Evolutionary conservation across 768 basidiomycete genomes (phyloP), one percentile per base, ranked within the genome.

Genomic region (Omphalotus guepiniiformis): DNA sequence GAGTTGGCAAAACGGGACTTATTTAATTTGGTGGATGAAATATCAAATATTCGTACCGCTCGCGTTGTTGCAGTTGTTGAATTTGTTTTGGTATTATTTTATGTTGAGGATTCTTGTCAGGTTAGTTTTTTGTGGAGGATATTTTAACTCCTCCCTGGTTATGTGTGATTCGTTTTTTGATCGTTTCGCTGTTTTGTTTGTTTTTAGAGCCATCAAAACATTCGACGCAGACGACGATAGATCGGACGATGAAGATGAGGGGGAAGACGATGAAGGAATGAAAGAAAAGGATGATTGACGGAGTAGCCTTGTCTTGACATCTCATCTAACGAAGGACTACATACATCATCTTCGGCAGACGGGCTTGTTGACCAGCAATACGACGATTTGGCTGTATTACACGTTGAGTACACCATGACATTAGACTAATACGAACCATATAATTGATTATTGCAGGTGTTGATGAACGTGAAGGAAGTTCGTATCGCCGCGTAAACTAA

Each of bases 51-150:
- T 85, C 51, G 47, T 53, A 3, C 79, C 84, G 2, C 67, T 89
- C 43, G 49, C 78, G 1, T 58, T 83, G 1, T 70, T 89, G 18
- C 84, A 85, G 58, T 54, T 70, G 40, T 70, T 89, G 58, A 88
- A 88, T 60, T 35, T 87, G n/a, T 87, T 88, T 65, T 89, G 86
- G 86, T 85, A 81, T 58, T 77, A 72, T 66, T 67, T 84, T 32
- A 84, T 88, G 56, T 64, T 71, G 68, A 73, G 85, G 39, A 78
- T 86, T 42, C 63, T 78, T 11, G n/a, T 22, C 3, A 4, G 40
- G 21, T 15, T 22, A 48, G 35, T 12, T 27, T 32, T 32, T 16
- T 15, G 7, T 6, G 12, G 7, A 34, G 11, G 8, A 40, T 13
- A 12, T 36, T 15, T 15, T 4, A 42, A 5, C 2, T 23, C 9